Evolutionary conservation across 192 early-diverging fungal genomes (phyloP).

Genomic region (Funneliformis geosporum): DNA sequence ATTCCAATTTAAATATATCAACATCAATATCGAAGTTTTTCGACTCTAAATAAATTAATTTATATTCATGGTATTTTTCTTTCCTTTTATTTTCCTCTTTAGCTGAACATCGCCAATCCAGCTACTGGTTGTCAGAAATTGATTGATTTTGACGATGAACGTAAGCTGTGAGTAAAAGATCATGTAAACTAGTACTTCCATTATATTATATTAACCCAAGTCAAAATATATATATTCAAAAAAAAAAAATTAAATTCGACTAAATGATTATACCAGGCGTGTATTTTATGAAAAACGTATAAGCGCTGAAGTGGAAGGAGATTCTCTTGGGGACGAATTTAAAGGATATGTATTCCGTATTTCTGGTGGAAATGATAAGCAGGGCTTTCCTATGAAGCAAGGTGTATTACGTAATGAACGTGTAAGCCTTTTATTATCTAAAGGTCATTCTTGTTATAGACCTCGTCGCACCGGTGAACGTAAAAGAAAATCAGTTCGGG

Average conservation of each 20-base stretch:
- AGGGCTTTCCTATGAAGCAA: constrained; percentile 99
- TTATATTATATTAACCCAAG: background rate
- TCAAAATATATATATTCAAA: no score
- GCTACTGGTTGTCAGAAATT: constrained; percentile 98
- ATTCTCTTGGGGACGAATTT: constrained; percentile 98
- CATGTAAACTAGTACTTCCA: background rate
- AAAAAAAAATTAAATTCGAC: background rate
- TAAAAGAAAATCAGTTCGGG: constrained; percentile 99
- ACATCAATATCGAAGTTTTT: background rate
- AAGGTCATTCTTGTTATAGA: constrained; percentile 99
- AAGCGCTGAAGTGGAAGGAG: constrained; percentile 92
- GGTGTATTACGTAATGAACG: constrained; percentile 74
- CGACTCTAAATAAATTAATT: no score
- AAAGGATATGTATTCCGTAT: constrained; percentile 99
- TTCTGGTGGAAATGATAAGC: constrained; percentile 99
- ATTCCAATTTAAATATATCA: background rate
- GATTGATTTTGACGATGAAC: constrained; percentile 97
- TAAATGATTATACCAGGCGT: constrained; percentile 65
- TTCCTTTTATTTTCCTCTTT: background rate
- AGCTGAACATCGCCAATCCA: constrained; percentile 93
- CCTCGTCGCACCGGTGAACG: constrained; percentile 97
- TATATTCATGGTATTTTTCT: no score
- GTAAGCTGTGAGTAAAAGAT: constrained; percentile 64
- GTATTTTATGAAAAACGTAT: constrained; percentile 99
- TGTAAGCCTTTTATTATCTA: constrained; percentile 78